These are phyloP conservation scores for Sugiyamaella smithiae DNA, from an alignment of 805 yeast species.

Conservation along the genomic window DNA sequence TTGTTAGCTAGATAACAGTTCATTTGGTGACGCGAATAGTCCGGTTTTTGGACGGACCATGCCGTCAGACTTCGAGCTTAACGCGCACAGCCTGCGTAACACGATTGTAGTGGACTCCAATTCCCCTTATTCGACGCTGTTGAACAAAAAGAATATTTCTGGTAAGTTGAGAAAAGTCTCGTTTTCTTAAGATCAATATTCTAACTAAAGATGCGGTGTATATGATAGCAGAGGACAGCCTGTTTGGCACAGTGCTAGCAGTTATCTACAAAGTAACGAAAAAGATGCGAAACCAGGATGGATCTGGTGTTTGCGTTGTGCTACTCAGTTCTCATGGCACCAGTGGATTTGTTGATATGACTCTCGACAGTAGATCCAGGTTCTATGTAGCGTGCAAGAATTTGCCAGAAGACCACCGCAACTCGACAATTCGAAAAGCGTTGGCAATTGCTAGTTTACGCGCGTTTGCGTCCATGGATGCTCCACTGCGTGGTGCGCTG, in stretches of 20 bases:
- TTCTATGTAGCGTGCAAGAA: constrained; percentile 80
- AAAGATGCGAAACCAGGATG: constrained; percentile 11
- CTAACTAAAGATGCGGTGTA: constrained; percentile 33
- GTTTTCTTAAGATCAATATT: neutral
- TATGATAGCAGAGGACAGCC: constrained; percentile 36
- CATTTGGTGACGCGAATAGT: too few species aligned
- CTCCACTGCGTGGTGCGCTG: constrained; percentile 22
- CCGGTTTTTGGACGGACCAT: neutral
- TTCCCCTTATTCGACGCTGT: constrained; percentile 33
- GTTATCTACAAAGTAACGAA: constrained; percentile 30
- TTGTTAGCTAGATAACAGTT: too few species aligned
- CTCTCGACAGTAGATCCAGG: constrained; percentile 57
- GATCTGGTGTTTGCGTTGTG: constrained; percentile 29
- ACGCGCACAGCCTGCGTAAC: constrained; percentile 2
- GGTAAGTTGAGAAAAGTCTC: constrained; percentile 13
- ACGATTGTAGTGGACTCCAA: constrained; percentile 29
- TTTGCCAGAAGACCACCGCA: constrained; percentile 46
- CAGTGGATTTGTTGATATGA: constrained; percentile 54
- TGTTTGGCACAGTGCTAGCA: constrained; percentile 35
- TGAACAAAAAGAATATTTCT: constrained; percentile 24
- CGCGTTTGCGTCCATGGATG: constrained; percentile 58
- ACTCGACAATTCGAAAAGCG: constrained; percentile 64
- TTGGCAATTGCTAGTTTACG: constrained; percentile 72
- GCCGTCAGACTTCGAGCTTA: neutral
- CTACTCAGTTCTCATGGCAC: constrained; percentile 54